Percentiles rank a stretch among this genome's conserved stretches.
Conservation (phyloP, 2,329 filamentous ascomycete species). For the Alternaria solani region DNA sequence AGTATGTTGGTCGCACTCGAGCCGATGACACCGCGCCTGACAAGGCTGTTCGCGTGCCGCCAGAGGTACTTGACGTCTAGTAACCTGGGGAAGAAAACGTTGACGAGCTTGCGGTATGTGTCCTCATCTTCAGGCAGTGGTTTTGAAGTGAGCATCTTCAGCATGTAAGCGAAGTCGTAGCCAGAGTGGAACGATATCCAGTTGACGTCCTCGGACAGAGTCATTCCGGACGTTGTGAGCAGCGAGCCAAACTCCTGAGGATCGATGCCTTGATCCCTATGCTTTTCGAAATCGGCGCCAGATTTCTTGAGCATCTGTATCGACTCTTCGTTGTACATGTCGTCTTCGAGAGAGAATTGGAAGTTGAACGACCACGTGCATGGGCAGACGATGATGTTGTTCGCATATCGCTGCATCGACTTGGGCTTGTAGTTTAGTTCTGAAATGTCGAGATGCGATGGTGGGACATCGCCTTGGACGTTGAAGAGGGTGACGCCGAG, state of each 20-base stretch:
- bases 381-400: constrained; percentile 70
- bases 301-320: constrained; percentile 90
- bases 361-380: constrained; percentile 99
- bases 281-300: constrained; percentile 87
- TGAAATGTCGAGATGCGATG: constrained; percentile 66
- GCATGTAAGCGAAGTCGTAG: constrained; percentile 97
- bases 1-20: constrained; percentile 73
- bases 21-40: constrained; percentile 59
- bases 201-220: constrained; percentile 84
- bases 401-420: constrained; percentile 59
- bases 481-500: constrained; percentile 95
- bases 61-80: constrained; percentile 98
- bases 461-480: constrained; percentile 85
- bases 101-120: constrained; percentile 87
- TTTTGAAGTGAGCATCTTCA: constrained; percentile 87
- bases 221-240: constrained; percentile 89
- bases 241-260: constrained; percentile 87
- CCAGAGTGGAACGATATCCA: constrained; percentile 99
- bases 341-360: constrained; percentile 89
- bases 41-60: constrained; percentile 78
- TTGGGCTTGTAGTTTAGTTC: constrained; percentile 55
- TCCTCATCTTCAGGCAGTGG: constrained; percentile 87
- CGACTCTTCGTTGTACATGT: constrained; percentile 97
- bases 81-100: constrained; percentile 89
- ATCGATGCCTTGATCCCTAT: constrained; percentile 90